phyloP scores from a whole-genome alignment of 2,329 filamentous ascomycete species.

The Akanthomyces lecanii region DNA sequence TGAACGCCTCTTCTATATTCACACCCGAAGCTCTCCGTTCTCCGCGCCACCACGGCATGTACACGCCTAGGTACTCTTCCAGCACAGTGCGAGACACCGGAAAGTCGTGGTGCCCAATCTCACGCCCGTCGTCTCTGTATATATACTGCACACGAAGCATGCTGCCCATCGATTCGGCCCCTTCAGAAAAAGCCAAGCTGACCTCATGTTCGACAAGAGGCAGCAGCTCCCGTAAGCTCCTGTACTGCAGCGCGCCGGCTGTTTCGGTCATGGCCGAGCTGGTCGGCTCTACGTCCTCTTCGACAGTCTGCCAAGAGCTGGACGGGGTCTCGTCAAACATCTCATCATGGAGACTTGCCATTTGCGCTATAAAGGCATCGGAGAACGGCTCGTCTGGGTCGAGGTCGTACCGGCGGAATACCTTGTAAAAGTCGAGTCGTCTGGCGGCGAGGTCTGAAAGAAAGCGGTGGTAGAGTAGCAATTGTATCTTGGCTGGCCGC shows the following conservation, averaged over 20 bases:
- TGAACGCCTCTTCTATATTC: slow-evolving; percentile 78
- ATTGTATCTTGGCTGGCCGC: slow-evolving; percentile 75
- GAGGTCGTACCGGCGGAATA: slow-evolving; percentile 70
- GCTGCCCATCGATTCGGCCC: slow-evolving; percentile 43
- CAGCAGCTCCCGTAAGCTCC: slow-evolving; percentile 44
- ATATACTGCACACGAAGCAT: slow-evolving; percentile 54
- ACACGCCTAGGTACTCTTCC: slow-evolving; percentile 60
- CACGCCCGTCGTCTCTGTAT: slow-evolving; percentile 46
- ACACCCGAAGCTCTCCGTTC: slow-evolving; percentile 70
- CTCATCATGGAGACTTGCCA: slow-evolving; percentile 65
- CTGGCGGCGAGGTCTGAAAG: slow-evolving; percentile 71
- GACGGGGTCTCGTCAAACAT: slow-evolving; percentile 49
- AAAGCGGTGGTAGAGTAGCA: slow-evolving; percentile 85
- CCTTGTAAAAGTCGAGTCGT: slow-evolving; percentile 61
- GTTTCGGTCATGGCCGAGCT: slow-evolving; percentile 1
- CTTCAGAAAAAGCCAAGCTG: slow-evolving; percentile 48
- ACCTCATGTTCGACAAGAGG: slow-evolving; percentile 45
- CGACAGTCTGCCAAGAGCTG: slow-evolving; percentile 29
- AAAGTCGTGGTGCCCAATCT: slow-evolving; percentile 56
- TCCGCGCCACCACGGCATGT: slow-evolving; percentile 87
- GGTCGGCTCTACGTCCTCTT: not conserved
- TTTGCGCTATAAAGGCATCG: slow-evolving; percentile 71
- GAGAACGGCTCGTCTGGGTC: slow-evolving; percentile 65
- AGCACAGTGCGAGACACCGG: slow-evolving; percentile 62
- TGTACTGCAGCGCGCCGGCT: slow-evolving; percentile 42